Conservation (phyloP, 75 land plant species). For the Gnetum montanum region DNA sequence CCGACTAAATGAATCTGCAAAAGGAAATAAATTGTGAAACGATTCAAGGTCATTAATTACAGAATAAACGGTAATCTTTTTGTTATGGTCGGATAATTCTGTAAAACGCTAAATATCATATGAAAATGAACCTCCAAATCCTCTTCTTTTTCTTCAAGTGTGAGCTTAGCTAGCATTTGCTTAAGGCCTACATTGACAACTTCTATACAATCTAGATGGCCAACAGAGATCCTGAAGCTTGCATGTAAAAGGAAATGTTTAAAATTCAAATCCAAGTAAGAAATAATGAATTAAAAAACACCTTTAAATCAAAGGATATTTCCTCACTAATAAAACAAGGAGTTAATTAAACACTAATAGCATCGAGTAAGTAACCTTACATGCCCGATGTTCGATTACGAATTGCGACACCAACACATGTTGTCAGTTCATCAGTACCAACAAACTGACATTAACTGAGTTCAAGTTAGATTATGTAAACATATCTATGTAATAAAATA, state of each 20-base stretch:
- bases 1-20: constrained; percentile 69
- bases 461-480: neutral
- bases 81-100: too few relatives aligned
- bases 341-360: neutral
- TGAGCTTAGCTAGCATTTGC: constrained; percentile 35
- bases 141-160: constrained; percentile 10
- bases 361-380: constrained; percentile 21
- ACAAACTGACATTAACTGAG: constrained; percentile 28
- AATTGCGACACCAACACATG: constrained; percentile 55
- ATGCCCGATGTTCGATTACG: constrained; percentile 37
- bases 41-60: too few relatives aligned
- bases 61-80: too few relatives aligned
- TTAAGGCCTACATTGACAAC: constrained; percentile 30
- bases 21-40: too few relatives aligned
- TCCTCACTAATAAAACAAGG: too few relatives aligned
- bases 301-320: too few relatives aligned
- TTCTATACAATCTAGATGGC: constrained; percentile 40
- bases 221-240: constrained; percentile 44
- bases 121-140: constrained; percentile 35
- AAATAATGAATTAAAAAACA: neutral
- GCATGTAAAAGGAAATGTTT: neutral
- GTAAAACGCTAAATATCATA: too few relatives aligned
- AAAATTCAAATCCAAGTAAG: neutral
- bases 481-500: neutral
- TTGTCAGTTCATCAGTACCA: constrained; percentile 68